Conservation (phyloP, 2,329 filamentous ascomycete species). For the Capronia americana region DNA sequence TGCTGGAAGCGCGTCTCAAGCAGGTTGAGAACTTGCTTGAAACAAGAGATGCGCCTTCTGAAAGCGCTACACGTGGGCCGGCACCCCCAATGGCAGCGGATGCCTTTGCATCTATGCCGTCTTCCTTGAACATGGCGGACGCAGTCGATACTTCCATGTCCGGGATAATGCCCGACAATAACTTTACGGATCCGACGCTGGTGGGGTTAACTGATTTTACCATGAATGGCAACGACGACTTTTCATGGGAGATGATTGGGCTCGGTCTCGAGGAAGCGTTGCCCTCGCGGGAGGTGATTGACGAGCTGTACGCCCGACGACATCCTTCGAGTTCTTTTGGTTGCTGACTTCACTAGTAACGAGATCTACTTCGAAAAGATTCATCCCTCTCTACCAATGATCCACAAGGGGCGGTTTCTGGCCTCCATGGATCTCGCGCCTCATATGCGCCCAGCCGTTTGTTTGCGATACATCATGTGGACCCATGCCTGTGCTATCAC, state of each 20-base stretch:
- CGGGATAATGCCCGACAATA: slow-evolving; percentile 23
- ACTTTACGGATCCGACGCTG: slow-evolving; percentile 33
- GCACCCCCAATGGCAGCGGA: slow-evolving; percentile 13
- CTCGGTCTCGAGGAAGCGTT: slow-evolving; percentile 82
- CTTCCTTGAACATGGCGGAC: slow-evolving; percentile 23
- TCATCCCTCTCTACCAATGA: slow-evolving; percentile 83
- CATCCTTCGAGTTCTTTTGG: background rate
- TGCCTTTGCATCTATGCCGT: slow-evolving; percentile 23
- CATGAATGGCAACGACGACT: slow-evolving; percentile 48
- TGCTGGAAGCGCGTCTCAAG: slow-evolving; percentile 81
- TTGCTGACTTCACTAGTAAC: slow-evolving; percentile 60
- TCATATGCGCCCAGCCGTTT: slow-evolving; percentile 82
- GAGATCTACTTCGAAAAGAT: slow-evolving; percentile 90
- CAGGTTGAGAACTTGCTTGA: slow-evolving; percentile 40
- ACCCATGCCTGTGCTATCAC: slow-evolving; percentile 84
- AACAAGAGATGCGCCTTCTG: slow-evolving; percentile 28
- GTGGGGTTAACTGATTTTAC: slow-evolving; percentile 37
- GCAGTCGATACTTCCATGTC: slow-evolving; percentile 29
- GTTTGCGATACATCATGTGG: slow-evolving; percentile 94
- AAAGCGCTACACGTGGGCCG: slow-evolving; percentile 5
- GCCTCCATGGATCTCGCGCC: slow-evolving; percentile 90
- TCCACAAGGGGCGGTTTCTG: slow-evolving; percentile 85
- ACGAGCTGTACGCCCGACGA: slow-evolving; percentile 70
- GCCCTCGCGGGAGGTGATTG: slow-evolving; percentile 78
- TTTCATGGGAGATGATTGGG: slow-evolving; percentile 85